A percentile compares a stretch with the other conserved stretches of the same genome.
These are phyloP conservation scores for Fusarium lateritium DNA, from an alignment of 2,329 filamentous ascomycete species.

Conservation along the genomic window DNA sequence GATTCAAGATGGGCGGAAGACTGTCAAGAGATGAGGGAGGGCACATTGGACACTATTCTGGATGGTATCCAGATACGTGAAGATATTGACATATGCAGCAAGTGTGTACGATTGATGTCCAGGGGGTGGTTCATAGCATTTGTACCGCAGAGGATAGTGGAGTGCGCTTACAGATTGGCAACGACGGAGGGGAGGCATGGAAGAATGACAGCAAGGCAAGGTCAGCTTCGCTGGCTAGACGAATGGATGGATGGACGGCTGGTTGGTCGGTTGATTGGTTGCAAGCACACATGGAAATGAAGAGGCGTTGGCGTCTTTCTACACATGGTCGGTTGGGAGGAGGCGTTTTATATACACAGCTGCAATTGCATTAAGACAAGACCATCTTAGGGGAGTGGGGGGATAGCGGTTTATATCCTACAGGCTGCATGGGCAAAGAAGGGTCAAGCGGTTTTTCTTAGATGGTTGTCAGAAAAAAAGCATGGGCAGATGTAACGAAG, in stretches of 20 bases:
- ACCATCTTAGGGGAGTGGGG: conserved; percentile 41
- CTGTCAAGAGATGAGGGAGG: conserved; percentile 22
- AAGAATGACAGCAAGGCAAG: conserved; percentile 39
- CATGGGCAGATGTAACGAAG: conserved; percentile 50
- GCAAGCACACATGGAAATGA: conserved; percentile 42
- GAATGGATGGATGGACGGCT: background rate
- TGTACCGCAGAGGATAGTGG: conserved; percentile 40
- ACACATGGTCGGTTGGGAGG: conserved; percentile 46
- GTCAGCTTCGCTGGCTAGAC: conserved; percentile 19
- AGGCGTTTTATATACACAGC: conserved; percentile 51
- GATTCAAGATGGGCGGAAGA: conserved; percentile 23
- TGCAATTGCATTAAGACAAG: conserved; percentile 47
- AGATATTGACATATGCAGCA: conserved; percentile 38
- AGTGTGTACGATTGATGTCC: conserved; percentile 48
- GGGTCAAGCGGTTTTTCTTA: conserved; percentile 47
- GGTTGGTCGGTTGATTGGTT: conserved; percentile 33
- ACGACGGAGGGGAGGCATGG: conserved; percentile 25
- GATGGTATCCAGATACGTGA: conserved; percentile 40
- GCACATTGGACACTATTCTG: conserved; percentile 48
- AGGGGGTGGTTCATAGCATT: conserved; percentile 35
- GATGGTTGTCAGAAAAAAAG: conserved; percentile 50
- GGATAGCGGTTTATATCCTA: conserved; percentile 46
- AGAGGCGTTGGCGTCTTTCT: conserved; percentile 51
- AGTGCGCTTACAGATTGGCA: conserved; percentile 45
- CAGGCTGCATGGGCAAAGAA: conserved; percentile 47